These are phyloP conservation scores for Candida piceae DNA, from an alignment of 805 yeast genomes.

Conservation along the genomic window DNA sequence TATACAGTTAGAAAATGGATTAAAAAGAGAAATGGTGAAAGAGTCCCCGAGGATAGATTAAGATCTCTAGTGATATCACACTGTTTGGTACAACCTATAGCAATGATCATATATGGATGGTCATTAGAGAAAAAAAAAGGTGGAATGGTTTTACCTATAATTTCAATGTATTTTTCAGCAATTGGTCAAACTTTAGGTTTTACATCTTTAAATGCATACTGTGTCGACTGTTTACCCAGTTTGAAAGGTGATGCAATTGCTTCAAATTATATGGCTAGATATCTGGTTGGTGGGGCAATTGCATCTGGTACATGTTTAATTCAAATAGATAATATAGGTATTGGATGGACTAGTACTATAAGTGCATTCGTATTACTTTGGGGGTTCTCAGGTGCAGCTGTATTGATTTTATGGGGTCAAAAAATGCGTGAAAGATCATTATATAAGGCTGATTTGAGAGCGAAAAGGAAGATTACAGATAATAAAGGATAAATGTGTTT, in stretches of 20 bases:
- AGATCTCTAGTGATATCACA: conserved; percentile 35
- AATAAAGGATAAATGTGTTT: too few species aligned
- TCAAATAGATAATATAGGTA: conserved; percentile 43
- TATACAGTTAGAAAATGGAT: conserved; percentile 39
- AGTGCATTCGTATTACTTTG: conserved; percentile 38
- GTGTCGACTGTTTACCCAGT: conserved; percentile 54
- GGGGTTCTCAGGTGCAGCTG: conserved; percentile 32
- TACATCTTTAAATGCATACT: conserved; percentile 51
- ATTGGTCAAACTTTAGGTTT: conserved; percentile 47
- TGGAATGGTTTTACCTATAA: conserved; percentile 50
- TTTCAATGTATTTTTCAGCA: conserved; percentile 44
- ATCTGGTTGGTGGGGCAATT: conserved; percentile 42
- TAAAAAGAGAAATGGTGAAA: conserved; percentile 33
- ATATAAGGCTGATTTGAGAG: conserved; percentile 1
- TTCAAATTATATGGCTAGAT: conserved; percentile 47
- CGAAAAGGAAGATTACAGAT: neutral
- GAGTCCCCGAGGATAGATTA: conserved; percentile 51
- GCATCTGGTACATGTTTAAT: conserved; percentile 45
- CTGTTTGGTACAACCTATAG: conserved; percentile 41
- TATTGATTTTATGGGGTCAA: conserved; percentile 37
- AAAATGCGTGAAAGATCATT: conserved; percentile 25
- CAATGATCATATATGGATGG: conserved; percentile 52
- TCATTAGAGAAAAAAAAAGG: conserved; percentile 42
- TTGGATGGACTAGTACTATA: conserved; percentile 53
- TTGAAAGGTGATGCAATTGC: conserved; percentile 53